Base-by-base conservation (phyloP, 1,139 yeast species). In the Taphrina populina region DNA sequence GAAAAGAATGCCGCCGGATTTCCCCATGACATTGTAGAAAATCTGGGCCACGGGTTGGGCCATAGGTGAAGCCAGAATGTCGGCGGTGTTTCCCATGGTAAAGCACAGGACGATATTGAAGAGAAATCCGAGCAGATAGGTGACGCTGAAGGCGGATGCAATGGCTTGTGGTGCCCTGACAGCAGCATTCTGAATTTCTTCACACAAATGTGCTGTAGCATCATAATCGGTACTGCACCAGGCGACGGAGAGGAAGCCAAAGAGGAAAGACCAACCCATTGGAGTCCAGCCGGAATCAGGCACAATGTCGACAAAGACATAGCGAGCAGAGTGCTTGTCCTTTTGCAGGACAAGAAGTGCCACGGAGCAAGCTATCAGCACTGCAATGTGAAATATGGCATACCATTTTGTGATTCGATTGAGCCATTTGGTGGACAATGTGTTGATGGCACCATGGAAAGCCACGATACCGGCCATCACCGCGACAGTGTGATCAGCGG, bases 161-260 rank as follows among this genome's bases (percentile, higher is more conserved):
- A 81, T 83, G 27, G 88, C 90, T 40, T 78, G 69, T 8, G 90
- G 88, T 15, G 83, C 82, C n/a, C 86, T 80, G 54, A 71, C 73
- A 21, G 81, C 74, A 10, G 90, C 87, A 64, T 81, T 78, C 40
- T 73, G 72, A 23, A 85, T 84, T 66, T 84, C 90, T 67, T 84
- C 92, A 24, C 70, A 65, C 77, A 82, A 79, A 67, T 83, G 90
- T 47, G 83, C 81, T 62, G 84, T 81, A 4, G 84, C 78, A 66
- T 83, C 90, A 65, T 82, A 83, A 0, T 85, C 82, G 4, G 59
- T 54, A 57, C 62, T 52, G 29, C 62, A 62, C 71, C 71, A 68
- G 32, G 61, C 78, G 0, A 84, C 82, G 1, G 86, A 81, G 76
- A 82, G 76, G 76, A 83, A 77, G 15, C 82, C 74, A 49, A 79